These are phyloP conservation scores for Leishmania arabica DNA, from an alignment of 208 protist species.

Conservation along the genomic window DNA sequence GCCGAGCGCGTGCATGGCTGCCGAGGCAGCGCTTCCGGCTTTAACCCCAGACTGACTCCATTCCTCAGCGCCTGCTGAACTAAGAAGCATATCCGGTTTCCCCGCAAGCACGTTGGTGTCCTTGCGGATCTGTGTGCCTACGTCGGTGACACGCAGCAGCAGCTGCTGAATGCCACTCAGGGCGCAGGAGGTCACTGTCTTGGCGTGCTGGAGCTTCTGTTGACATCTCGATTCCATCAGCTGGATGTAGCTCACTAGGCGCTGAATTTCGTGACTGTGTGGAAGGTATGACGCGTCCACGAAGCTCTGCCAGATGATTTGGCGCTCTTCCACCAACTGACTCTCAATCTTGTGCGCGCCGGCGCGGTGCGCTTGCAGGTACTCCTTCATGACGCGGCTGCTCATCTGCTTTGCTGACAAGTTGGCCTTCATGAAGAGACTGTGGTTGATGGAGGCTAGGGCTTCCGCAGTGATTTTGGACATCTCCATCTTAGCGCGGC, in stretches of 20 bases:
- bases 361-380: constrained; percentile 27
- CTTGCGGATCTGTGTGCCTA: constrained; percentile 27
- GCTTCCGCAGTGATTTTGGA: constrained; percentile 20
- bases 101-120: constrained; percentile 31
- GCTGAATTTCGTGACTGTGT: constrained; percentile 41
- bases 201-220: constrained; percentile 30
- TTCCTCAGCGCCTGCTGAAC: background rate
- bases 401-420: constrained; percentile 30
- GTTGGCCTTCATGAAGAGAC: constrained; percentile 21
- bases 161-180: constrained; percentile 36
- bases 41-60: background rate
- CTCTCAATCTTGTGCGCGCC: constrained; percentile 24
- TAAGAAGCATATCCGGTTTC: constrained; percentile 11
- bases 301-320: constrained; percentile 35
- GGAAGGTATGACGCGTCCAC: constrained; percentile 35
- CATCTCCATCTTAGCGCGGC: background rate
- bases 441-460: constrained; percentile 40
- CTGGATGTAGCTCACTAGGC: constrained; percentile 26
- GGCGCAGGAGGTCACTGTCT: constrained; percentile 28
- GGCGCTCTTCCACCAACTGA: constrained; percentile 27
- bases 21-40: background rate
- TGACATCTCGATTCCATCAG: constrained; percentile 25
- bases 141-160: constrained; percentile 28
- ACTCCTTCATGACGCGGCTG: constrained; percentile 34
- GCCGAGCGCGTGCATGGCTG: background rate